Base-by-base conservation (phyloP, 495 filamentous ascomycete species). In the Trichoderma parareesei region DNA sequence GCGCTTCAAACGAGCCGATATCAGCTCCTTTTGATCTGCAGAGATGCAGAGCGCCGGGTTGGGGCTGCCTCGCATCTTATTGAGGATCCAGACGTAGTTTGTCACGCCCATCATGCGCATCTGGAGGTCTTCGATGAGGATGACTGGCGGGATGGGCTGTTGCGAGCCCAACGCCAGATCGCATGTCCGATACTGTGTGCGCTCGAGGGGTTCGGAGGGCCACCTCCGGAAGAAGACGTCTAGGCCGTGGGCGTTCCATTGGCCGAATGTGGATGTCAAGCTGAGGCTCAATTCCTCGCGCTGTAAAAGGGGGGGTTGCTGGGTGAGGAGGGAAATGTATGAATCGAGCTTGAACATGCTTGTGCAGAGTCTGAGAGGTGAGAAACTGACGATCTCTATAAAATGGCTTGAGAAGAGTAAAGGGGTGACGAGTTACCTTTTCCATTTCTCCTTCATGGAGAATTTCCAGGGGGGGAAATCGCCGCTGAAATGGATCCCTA, bases 101-200 rank as follows among this genome's bases (percentile, higher is more conserved):
- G 35, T 65, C 57, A 61, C 65, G 67, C 16, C 60, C 38, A 62
- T 44, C 38, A 73, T 62, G n/a, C 67, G 67, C 6, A 71, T 14
- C 14, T 70, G 68, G n/a, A 70, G 46, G 65, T 73, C 71, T 57
- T 73, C 71, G 16, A 71, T 53, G 13, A 71, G 59, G 11, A 69
- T 64, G n/a, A 61, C 61, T 9, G 60, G 11, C 11, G 65, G 40
- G 1, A 40, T 61, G 35, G 49, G 35, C 38, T 35, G 14, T 3
- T 35, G 10, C 4, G 64, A 65, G 16, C 68, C 64, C n/a, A 44
- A 48, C 37, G 48, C 41, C 18, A 70, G 49, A 7, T 65, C 46
- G 27, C 46, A 61, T 8, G 71, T 63, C 11, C 63, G 64, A 38
- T 37, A 67, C 14, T 68, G 20, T 3, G 20, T 20, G 20, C 69